Base-by-base conservation (phyloP, 495 filamentous ascomycete species). In the Xylaria sp. region DNA sequence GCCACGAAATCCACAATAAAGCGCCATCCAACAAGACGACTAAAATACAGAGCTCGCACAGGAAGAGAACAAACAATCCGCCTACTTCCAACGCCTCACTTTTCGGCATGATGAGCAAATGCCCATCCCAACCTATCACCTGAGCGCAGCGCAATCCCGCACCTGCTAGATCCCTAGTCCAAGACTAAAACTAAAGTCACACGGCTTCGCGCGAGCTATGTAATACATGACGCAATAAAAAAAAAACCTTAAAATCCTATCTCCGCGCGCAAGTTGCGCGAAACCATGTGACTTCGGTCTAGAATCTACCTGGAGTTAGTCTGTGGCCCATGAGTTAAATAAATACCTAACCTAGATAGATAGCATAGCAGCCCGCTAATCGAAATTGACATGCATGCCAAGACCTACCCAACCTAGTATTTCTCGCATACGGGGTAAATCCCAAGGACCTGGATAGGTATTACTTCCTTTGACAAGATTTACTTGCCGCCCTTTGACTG, bases 231-330 rank as follows among this genome's bases (percentile, higher is more conserved):
- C 59, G 26, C 41, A 14, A n/a, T n/a, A n/a, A n/a, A 19, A 2
- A n/a, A 40, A 40, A 4, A 48, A 48, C 0, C 58, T 15, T 24
- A 35, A 31, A 44, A 44, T 37, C 35, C 8, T 37, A 8, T 37
- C n/a, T n/a, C 11, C 19, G 44, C 44, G 44, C 62, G 43, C 44
- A 15, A 21, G 44, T 37, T 11, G 8, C 62, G 62, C 62, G 62
- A 66, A 37, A 52, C 44, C 62, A 52, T 52, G 62, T 66, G 62
- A 66, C 44, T 66, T 37, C n/a, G n/a, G n/a, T n/a, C n/a, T n/a
- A n/a, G n/a, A n/a, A n/a, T n/a, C n/a, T n/a, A n/a, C n/a, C n/a
- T n/a, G n/a, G n/a, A n/a, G n/a, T n/a, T n/a, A n/a, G n/a, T n/a
- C n/a, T n/a, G n/a, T n/a, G n/a, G n/a, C n/a, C n/a, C n/a, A n/a